Base-by-base conservation (phyloP, 805 yeast genomes). In the Maudiozyma barnettii region DNA sequence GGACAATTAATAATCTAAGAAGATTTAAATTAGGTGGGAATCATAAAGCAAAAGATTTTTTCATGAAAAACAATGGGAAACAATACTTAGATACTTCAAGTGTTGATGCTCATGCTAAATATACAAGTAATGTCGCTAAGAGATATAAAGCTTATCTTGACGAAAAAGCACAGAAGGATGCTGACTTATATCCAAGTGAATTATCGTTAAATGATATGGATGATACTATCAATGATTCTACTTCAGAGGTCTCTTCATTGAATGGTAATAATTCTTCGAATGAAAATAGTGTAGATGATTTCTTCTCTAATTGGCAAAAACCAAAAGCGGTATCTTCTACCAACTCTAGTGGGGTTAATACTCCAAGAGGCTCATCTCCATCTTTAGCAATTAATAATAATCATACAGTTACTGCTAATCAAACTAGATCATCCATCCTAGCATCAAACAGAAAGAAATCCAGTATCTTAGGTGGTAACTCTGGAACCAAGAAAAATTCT, bases 21-120 rank as follows among this genome's bases (percentile, higher is more conserved):
- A 79, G 87, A 64, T 88, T 93, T 78, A 88, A 90, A 64, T 80
- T 85, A 51, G 98, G 98, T 54, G 99, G 98, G 23, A 93, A 93
- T 66, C 82, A 82, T 58, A 76, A 74, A 45, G 95, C 96, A 42
- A 81, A 82, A 52, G 96, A 87, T 49, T 93, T 77, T 60, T 85
- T 84, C 65, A 65, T 77, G 57, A 86, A 86, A 66, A 82, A 90
- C 61, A 95, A 95, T 40, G 98, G 97, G 21, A 74, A 88, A 21
- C 77, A 80, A 56, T 80, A 71, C 55, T 68, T 93, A 43, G 60
- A 57, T 35, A 63, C 66, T 13, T 56, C 64, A 4, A 73, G 73
- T 47, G 73, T 71, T 33, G 88, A 84, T 56, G 82, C 89, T 18
- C 77, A 75, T 54, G 78, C 81, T 49, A 90, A 90, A 67, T 93